Evolutionary conservation across 768 basidiomycete genomes (phyloP).

Genomic region (Pulveroboletus frians): DNA sequence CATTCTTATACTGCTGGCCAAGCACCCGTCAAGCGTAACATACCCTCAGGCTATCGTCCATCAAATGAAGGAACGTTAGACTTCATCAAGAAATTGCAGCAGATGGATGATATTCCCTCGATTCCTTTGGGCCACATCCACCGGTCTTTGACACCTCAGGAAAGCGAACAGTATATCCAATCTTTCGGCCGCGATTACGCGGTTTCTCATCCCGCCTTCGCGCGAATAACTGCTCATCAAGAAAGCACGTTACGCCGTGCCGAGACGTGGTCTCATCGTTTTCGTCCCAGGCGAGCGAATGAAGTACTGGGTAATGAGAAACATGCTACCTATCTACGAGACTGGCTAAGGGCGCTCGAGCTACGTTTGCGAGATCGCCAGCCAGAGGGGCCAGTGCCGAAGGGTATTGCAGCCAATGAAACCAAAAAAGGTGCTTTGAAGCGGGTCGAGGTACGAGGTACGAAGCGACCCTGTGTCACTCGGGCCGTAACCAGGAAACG

Average conservation of each 20-base stretch:
- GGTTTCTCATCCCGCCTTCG: constrained; percentile 47
- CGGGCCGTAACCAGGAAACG: constrained; percentile 46
- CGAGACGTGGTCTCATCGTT: constrained; percentile 68
- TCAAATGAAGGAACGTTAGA: constrained; percentile 7
- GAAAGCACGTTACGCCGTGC: constrained; percentile 15
- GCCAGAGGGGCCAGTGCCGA: constrained; percentile 2
- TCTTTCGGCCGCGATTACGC: constrained; percentile 17
- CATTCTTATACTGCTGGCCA: constrained; percentile 27
- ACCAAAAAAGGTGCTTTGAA: constrained; percentile 24
- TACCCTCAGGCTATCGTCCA: neutral
- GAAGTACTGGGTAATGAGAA: constrained; percentile 77
- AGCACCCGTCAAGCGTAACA: constrained; percentile 8
- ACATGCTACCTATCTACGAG: constrained; percentile 63
- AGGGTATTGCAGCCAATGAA: constrained; percentile 2
- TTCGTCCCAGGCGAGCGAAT: constrained; percentile 66
- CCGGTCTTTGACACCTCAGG: constrained; percentile 8
- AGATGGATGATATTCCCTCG: neutral
- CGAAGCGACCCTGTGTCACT: constrained; percentile 56
- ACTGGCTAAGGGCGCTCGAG: constrained; percentile 74
- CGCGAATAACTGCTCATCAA: constrained; percentile 31
- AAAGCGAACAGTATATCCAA: constrained; percentile 15
- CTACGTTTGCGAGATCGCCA: constrained; percentile 37
- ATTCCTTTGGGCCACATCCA: neutral
- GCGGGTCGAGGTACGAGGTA: constrained; percentile 30
- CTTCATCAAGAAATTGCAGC: constrained; percentile 17